These are phyloP conservation scores for Agroathelia rolfsii DNA, from an alignment of 1,284 basidiomycete species.

Conservation along the genomic window DNA sequence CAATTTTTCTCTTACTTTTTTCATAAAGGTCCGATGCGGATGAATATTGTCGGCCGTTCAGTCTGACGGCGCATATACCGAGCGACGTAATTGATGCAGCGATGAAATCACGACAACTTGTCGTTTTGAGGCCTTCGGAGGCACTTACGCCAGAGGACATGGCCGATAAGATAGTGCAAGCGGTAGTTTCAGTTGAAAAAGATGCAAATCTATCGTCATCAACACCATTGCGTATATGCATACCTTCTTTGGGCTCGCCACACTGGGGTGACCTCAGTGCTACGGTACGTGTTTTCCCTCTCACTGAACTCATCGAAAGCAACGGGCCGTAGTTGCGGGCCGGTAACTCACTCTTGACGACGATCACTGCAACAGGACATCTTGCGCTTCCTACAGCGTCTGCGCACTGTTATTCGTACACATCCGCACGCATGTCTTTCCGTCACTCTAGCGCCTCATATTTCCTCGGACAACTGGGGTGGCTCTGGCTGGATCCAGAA, in stretches of 20 bases:
- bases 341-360: too few relatives aligned
- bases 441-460: constrained; percentile 53
- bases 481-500: constrained; percentile 63
- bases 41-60: constrained; percentile 63
- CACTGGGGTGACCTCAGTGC: constrained; percentile 57
- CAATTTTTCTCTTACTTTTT: constrained; percentile 5
- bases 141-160: too few relatives aligned
- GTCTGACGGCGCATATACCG: constrained; percentile 57
- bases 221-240: constrained; percentile 49
- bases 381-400: constrained; percentile 55
- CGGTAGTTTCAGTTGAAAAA: too few relatives aligned
- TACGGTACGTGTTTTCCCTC: constrained; percentile 32
- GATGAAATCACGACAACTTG: constrained; percentile 26
- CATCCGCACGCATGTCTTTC: constrained; percentile 54
- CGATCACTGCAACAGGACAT: constrained; percentile 56
- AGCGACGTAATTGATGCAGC: constrained; percentile 35
- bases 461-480: constrained; percentile 46
- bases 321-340: neutral
- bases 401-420: constrained; percentile 53
- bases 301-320: constrained; percentile 2
- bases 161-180: too few relatives aligned
- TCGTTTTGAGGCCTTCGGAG: constrained; percentile 21
- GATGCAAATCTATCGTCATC: too few relatives aligned
- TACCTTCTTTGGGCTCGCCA: constrained; percentile 63
- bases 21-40: constrained; percentile 34